Evolutionary conservation across 2,329 filamentous ascomycete species (phyloP), one percentile per base, ranked within the genome.

Genomic region (Diaporthe batatas): DNA sequence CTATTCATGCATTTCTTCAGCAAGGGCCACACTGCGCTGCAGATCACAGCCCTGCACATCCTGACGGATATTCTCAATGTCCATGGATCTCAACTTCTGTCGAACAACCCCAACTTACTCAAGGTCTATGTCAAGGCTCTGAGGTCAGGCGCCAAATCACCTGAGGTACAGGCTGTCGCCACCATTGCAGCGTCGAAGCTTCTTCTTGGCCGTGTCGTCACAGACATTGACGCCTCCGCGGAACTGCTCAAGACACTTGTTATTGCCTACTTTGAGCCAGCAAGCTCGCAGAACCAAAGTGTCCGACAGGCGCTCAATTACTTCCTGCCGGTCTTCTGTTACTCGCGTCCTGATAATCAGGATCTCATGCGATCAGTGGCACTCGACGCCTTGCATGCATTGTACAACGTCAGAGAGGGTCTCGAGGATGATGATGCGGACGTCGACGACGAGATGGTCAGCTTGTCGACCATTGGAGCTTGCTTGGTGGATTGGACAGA

Each of bases 401-500:
- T 98, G 10, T 89, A 93, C 78, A 92, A 92, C 73, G 86, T 94
- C 12, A 89, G 92, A 14, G 93, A 94, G 79, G 91, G 90, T 0
- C 82, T 92, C 25, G 92, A 94, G 73, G 91, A 93, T 74, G 94
- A 94, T 42, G 92, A 94, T 64, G 91, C 91, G 23, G 93, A 94
- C 67, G 90, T 93, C 14, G 90, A 90, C 49, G 92, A 93, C 72
- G 92, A 91, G 76, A 95, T 97, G 91, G 93, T 96, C 11, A 91
- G 92, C 77, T 88, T 97, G 76, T 88, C 90, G 55, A 90, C 91
- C 3, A 93, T 97, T 72, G 94, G 94, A 0, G 91, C 93, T 3
- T 96, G 95, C 78, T 84, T 98, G 10, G 90, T 95, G 0, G 96
- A 98, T 80, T 98, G 96, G 96, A 98, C 96, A 0, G 96, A 98